Evolutionary conservation across 768 basidiomycete genomes (phyloP).

Genomic region (Leccinum boreale): DNA sequence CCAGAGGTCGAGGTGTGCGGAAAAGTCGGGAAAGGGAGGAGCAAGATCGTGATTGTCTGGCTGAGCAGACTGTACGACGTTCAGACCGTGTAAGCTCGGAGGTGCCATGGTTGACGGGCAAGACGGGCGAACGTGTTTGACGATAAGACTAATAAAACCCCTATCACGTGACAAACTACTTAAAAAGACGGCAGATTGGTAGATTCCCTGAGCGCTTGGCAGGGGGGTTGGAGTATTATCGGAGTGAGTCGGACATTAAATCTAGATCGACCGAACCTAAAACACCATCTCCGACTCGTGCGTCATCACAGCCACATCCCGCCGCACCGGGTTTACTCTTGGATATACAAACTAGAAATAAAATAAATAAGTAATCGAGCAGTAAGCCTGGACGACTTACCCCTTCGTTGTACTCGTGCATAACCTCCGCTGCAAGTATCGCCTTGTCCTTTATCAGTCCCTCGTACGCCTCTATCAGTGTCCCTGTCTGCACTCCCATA

Average conservation of each 20-base stretch:
- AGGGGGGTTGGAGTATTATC: no score
- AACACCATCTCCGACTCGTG: conserved; percentile 68
- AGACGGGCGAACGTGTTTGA: not conserved
- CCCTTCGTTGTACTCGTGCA: conserved; percentile 80
- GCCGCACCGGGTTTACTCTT: conserved; percentile 70
- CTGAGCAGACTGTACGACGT: conserved; percentile 63
- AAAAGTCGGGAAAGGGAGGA: conserved; percentile 67
- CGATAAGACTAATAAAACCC: conserved; percentile 15
- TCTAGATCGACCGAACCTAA: not conserved
- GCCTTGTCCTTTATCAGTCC: conserved; percentile 69
- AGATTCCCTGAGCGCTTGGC: no score
- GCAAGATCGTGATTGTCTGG: conserved; percentile 51
- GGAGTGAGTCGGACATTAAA: not conserved
- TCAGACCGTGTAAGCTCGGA: conserved; percentile 71
- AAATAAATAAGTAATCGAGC: not conserved
- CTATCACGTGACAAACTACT: conserved; percentile 8
- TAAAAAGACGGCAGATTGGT: not conserved
- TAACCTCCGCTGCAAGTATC: conserved; percentile 73
- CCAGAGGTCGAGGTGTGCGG: conserved; percentile 80
- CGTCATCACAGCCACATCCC: conserved; percentile 82
- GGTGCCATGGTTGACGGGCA: conserved; percentile 45
- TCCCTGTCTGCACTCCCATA: conserved; percentile 60
- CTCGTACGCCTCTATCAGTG: conserved; percentile 42
- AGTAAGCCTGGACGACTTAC: conserved; percentile 40
- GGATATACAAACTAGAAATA: conserved; percentile 75